Evolutionary conservation across 768 basidiomycete species (phyloP).

Genomic region (Chalciporus piperatus): DNA sequence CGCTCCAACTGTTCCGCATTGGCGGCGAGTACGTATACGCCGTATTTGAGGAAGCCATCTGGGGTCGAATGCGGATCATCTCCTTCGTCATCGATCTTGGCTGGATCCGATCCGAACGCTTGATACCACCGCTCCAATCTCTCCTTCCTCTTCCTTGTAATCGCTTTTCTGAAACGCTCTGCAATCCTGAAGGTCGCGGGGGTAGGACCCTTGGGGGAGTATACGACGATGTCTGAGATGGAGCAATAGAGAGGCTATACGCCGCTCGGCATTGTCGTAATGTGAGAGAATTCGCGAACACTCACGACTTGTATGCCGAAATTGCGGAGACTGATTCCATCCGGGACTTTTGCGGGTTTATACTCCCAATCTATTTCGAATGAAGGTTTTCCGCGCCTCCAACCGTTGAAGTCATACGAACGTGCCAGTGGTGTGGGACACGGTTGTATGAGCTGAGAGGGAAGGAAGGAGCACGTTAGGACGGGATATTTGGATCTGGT

Average conservation of each 20-base stretch:
- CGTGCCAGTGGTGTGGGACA: conserved; percentile 13
- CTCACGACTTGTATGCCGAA: conserved; percentile 87
- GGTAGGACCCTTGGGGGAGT: conserved; percentile 67
- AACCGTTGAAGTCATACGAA: conserved; percentile 17
- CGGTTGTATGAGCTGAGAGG: conserved; percentile 42
- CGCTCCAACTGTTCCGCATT: conserved; percentile 23
- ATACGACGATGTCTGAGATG: conserved; percentile 86
- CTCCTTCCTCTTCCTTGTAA: conserved; percentile 56
- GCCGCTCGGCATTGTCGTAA: conserved; percentile 5
- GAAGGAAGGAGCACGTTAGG: conserved; percentile 51
- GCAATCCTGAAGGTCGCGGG: conserved; percentile 59
- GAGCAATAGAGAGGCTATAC: conserved; percentile 78
- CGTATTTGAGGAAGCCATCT: conserved; percentile 30
- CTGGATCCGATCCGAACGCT: conserved; percentile 7
- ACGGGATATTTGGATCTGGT: conserved; percentile 31
- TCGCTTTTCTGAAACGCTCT: conserved; percentile 60
- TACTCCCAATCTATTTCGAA: conserved; percentile 55
- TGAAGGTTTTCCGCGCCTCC: conserved; percentile 15
- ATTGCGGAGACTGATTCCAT: conserved; percentile 81
- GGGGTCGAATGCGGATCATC: conserved; percentile 23
- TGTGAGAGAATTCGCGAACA: conserved; percentile 17
- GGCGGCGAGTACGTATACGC: conserved; percentile 31
- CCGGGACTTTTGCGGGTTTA: conserved; percentile 67
- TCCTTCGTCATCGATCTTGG: conserved; percentile 2
- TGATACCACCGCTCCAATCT: conserved; percentile 30